Base-by-base conservation (phyloP, 192 early-diverging fungal genomes). In the Haplosporangium gracile region DNA sequence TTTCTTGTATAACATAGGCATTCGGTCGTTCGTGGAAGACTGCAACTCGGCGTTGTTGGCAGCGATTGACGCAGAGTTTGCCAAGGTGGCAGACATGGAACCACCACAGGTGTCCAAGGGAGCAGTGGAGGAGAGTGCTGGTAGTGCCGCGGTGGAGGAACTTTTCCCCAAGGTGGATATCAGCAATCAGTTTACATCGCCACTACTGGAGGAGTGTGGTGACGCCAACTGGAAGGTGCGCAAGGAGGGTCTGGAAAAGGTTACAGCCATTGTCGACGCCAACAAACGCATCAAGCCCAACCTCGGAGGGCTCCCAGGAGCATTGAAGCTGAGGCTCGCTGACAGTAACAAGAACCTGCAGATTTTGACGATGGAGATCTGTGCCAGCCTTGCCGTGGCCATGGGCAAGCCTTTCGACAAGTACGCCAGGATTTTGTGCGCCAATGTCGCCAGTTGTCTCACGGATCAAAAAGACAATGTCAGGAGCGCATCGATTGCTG, bases 341-440 rank as follows among this genome's bases (percentile, higher is more conserved):
- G 99, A 99, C 82, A 95, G 92, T 74, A 99, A 99, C 90, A 97
- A 97, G 82, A 98, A 97, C 78, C 88, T 99, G 26, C 92, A 94
- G 16, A 93, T 94, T 15, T 85, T 93, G 72, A 93, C 97, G 0
- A 92, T 97, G 45, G 97, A 97, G n/a, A 88, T 99, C 32, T 91
- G 94, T 55, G 95, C 94, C 1, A 88, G 85, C 10, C 83, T 99
- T 22, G 96, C 97, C 4, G 82, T 90, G 0, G 94, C 96, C 20
- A 95, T 97, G 90, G 98, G 97, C 13, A 95, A 95, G 42, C 97
- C 97, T 3, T 97, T 96, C 84, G 95, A 96, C 9, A 91, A 93
- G 38, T 92, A 95, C 80, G 90, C 93, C 20, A 95, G 94, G 53
- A 82, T 93, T 0, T 84, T 99, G 7, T 92, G 94, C 38, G 83